These are phyloP conservation scores for Phaeosphaeria sp. DNA, from an alignment of 2,329 filamentous ascomycete species.

Conservation along the genomic window DNA sequence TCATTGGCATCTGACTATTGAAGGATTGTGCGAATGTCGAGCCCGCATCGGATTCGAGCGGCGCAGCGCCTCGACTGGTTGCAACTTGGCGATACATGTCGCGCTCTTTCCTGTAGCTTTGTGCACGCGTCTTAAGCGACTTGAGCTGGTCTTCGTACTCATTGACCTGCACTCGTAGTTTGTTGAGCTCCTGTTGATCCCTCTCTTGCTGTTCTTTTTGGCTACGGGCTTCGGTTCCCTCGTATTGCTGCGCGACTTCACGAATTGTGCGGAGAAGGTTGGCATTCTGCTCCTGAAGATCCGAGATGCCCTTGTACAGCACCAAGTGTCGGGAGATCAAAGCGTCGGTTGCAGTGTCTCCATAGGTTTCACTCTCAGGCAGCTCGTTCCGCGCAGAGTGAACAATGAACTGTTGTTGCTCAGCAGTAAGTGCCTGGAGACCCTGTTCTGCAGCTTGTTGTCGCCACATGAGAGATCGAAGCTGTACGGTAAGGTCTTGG, in stretches of 20 bases:
- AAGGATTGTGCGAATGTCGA: conserved; percentile 31
- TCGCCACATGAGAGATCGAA: conserved; percentile 90
- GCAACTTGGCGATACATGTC: conserved; percentile 98
- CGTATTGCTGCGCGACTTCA: conserved; percentile 85
- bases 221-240: conserved; percentile 81
- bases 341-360: conserved; percentile 82
- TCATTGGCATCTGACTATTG: conserved; percentile 41
- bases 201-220: conserved; percentile 62
- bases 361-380: conserved; percentile 66
- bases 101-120: conserved; percentile 93
- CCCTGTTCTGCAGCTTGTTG: conserved; percentile 83
- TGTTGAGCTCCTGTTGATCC: conserved; percentile 73
- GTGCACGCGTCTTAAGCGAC: conserved; percentile 80
- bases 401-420: conserved; percentile 78
- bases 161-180: conserved; percentile 73
- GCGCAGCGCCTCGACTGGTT: conserved; percentile 72
- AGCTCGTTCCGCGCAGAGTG: conserved; percentile 79
- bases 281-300: conserved; percentile 87
- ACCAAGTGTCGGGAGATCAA: conserved; percentile 91
- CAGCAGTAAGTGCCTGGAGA: conserved; percentile 70
- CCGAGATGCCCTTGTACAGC: conserved; percentile 82
- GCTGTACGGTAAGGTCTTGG: conserved; percentile 85
- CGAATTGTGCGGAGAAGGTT: conserved; percentile 83
- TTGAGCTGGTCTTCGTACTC: conserved; percentile 85
- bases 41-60: conserved; percentile 39